Evolutionary conservation across 2,329 filamentous ascomycete species (phyloP).

Genomic region (Claviceps digitariae): DNA sequence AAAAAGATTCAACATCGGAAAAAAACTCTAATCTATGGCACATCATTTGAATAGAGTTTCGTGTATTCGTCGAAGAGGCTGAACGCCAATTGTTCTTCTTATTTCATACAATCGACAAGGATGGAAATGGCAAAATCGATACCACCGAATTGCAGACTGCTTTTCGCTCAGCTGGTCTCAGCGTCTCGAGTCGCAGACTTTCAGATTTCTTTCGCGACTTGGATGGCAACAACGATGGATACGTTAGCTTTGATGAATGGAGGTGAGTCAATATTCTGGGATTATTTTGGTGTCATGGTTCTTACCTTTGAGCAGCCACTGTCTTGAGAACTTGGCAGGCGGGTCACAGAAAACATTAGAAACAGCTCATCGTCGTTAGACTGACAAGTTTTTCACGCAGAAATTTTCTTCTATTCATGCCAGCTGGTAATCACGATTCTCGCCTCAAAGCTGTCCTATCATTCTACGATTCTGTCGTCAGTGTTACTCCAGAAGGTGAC

Average conservation of each 20-base stretch:
- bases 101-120: constrained; percentile 75
- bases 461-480: constrained; percentile 82
- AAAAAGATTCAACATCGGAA: no score
- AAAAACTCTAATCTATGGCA: neutral
- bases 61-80: constrained; percentile 72
- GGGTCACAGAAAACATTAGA: no score
- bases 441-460: constrained; percentile 73
- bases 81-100: constrained; percentile 71
- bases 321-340: neutral
- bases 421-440: constrained; percentile 45
- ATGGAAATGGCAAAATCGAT: constrained; percentile 75
- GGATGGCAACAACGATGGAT: constrained; percentile 77
- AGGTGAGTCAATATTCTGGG: constrained; percentile 48
- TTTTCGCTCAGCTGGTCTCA: constrained; percentile 64
- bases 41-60: constrained; percentile 55
- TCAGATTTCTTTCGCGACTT: constrained; percentile 81
- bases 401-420: constrained; percentile 89
- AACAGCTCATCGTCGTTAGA: neutral
- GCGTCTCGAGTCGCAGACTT: constrained; percentile 63
- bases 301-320: neutral
- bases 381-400: constrained; percentile 28
- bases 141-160: constrained; percentile 71
- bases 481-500: constrained; percentile 86
- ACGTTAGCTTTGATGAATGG: constrained; percentile 90
- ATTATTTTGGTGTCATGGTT: neutral